Base-by-base conservation (phyloP, 805 yeast genomes). In the Candida berthetii region DNA sequence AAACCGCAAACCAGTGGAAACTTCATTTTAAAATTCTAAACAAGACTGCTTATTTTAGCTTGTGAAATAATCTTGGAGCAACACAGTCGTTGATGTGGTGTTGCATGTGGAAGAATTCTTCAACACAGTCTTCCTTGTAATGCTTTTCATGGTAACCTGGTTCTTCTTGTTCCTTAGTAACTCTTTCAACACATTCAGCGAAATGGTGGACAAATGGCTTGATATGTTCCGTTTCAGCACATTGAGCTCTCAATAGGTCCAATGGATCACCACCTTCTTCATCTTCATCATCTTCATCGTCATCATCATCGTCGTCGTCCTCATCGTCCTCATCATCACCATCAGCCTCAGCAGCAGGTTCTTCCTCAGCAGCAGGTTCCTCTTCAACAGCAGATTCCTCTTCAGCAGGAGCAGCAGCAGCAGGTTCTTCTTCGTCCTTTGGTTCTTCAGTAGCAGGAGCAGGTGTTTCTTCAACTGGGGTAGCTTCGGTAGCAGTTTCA, bases 61-160 rank as follows among this genome's bases (percentile, higher is more conserved):
- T 85, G 72, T 77, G 70, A 73, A 89, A 87, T 65, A 90, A 74
- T 65, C 79, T 83, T 68, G 96, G 96, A 48, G 95, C 88, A 62
- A 84, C 88, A 72, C 95, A 80, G 63, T 86, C 91, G 66, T 87
- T 88, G 60, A 90, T 55, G 72, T 95, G 88, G 68, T 91, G 97
- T 66, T 88, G 88, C 62, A 90, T 74, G 71, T 93, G 98, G 88
- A 91, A 90, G 66, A 85, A 91, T 70, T 91, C 99, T 69, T 91
- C 98, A 47, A 91, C 84, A 75, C 99, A 91, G 70, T 91, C 97
- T 73, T 91, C 99, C 69, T 91, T 91, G 76, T 87, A 75, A 14
- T 73, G 80, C 56, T 74, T 76, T 42, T 83, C 81, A 25, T 67
- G 96, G 64, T 91, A 90, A 53, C 72, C 95, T 52, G 76, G 83